Conservation (phyloP, 768 basidiomycete genomes). For the Kwoniella botswanensis region DNA sequence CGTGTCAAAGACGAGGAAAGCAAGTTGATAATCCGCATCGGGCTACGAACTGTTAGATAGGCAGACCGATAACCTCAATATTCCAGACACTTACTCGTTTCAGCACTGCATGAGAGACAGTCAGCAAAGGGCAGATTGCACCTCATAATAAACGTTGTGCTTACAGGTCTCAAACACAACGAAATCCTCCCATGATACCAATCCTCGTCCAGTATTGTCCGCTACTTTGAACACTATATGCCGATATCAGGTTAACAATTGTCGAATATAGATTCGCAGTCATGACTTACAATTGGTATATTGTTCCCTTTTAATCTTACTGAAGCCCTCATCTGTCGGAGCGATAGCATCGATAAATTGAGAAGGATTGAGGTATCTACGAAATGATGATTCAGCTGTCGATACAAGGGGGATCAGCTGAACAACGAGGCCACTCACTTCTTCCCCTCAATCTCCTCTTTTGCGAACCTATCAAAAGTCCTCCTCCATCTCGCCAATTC, state of each 20-base stretch:
- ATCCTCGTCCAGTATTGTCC: constrained; percentile 49
- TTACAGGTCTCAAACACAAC: constrained; percentile 83
- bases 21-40: constrained; percentile 96
- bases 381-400: not conserved
- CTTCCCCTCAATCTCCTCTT: constrained; percentile 72
- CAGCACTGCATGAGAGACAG: constrained; percentile 30
- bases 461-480: constrained; percentile 83
- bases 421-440: constrained; percentile 64
- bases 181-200: constrained; percentile 83
- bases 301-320: constrained; percentile 83
- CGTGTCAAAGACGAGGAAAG: constrained; percentile 95
- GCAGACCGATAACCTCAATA: not conserved
- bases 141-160: not conserved
- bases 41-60: constrained; percentile 69
- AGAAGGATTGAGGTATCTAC: constrained; percentile 81
- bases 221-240: constrained; percentile 57
- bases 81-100: constrained; percentile 38
- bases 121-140: not conserved
- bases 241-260: not conserved
- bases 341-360: constrained; percentile 96
- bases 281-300: constrained; percentile 80
- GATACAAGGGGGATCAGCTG: not conserved
- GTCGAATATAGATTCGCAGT: constrained; percentile 55
- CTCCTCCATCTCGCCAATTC: constrained; percentile 88
- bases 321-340: constrained; percentile 74